Evolutionary conservation across 306 rosid genomes (phyloP), one percentile per base, ranked within the genome.

Genomic region (Vachellia collinsii): DNA sequence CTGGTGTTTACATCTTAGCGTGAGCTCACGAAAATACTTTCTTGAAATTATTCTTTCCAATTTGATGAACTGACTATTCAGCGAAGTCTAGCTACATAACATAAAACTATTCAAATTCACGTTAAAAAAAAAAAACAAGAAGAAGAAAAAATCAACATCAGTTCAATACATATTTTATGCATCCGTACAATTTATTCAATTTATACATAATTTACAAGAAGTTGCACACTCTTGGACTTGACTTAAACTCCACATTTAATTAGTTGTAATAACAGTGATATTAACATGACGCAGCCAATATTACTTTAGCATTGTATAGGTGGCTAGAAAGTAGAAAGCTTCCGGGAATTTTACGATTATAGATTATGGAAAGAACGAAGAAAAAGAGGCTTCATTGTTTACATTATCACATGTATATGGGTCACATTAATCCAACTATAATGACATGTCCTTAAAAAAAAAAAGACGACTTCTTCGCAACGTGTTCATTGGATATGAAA

Each of bases 401-500:
- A 67, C 72, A 67, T 67, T 67, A 68, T 41, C 34, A 42, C 20
- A 5, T 0, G 34, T 64, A 64, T 65, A 44, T 3, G 47, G 70
- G 42, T 5, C 29, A 19, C 54, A 70, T 70, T 12, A 29, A 43
- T 43, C 74, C 56, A 43, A 43, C 20, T 12, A 3, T 11, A 41
- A 20, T 4, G 51, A 14, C 12, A 0, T 11, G 38, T 25, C 67
- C 5, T 39, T 29, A 29, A 29, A 29, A 29, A 4, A 11, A 25
- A 61, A 34, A 17, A 66, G 22, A 64, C 10, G 47, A 38, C 53
- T 22, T 43, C 39, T 12, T 70, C 38, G 56, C 56, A 70, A 5
- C 74, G 8, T 23, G 42, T 48, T 76, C 80, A 43, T 46, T 58
- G 54, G 20, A 20, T 56, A 20, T 44, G 37, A 76, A 39, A 25